Base-by-base conservation (phyloP, 2,329 filamentous ascomycete genomes). In the Trichoderma sp. region DNA sequence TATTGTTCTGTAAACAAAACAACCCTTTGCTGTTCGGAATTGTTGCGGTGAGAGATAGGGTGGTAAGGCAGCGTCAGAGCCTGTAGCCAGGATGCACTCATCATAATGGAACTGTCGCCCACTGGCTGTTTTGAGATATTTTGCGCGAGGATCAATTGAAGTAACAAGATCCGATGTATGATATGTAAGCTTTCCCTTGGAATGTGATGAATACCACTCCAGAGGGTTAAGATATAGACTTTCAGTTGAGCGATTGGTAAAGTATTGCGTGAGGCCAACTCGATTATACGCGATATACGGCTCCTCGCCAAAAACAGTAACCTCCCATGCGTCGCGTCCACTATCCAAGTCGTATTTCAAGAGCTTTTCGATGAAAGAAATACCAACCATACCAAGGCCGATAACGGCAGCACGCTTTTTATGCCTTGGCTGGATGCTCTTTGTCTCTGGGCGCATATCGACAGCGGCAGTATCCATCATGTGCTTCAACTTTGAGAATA, bases 1-100 rank as follows among this genome's bases (percentile, higher is more conserved):
- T 70, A 97, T 94, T 0, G 91, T 96, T 59, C 94, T 87, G 78
- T 97, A 97, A 8, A 97, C 93, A 75, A 97, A 97, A 3, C 96
- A 91, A 1, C 94, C 94, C 29, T 88, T 88, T 13, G 92, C 92
- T 77, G 95, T 89, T 75, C 94, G 84, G 49, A 92, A 92, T 21
- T 43, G 31, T 24, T 56, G 5, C 3, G 11, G 16, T 0, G 92
- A 92, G 0, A 91, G 94, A 70, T 91, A 86, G 1, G 75, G 79
- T 0, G 87, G 93, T 1, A 96, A 84, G 2, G 96, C 82, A 11
- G 94, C 94, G 78, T 96, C 90, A 1, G 93, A 97, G 14, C 94
- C 94, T 0, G 94, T 97, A 14, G 94, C 93, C 0, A 97, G 85
- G 4, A 97, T 90, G 1, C 96, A 87, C 43, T 92, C 86, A 75